Base-by-base conservation (phyloP, 441 rosid genomes). In the Populus hybrid region DNA sequence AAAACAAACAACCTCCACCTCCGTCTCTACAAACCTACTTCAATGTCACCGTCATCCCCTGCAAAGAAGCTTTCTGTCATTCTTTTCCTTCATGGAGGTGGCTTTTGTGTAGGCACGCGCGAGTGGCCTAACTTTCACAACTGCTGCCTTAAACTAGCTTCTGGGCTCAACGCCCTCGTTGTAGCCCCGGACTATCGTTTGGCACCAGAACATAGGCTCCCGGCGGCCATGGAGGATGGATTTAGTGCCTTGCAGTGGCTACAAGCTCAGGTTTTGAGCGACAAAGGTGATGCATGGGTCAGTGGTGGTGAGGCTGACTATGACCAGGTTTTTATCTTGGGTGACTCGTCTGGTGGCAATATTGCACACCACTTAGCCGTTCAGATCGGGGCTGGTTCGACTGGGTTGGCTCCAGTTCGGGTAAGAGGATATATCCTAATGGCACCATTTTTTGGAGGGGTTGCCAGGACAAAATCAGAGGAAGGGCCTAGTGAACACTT, bases 391-490 rank as follows among this genome's bases (percentile, higher is more conserved):
- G 72, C 71, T 8, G 84, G 87, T 78, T 87, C 89, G 12, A 28
- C 24, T 0, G 79, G 82, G 36, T 50, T 88, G 80, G 82, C 53
- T 10, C 94, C 96, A 69, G 88, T 94, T 67, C 85, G 84, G 72
- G 88, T 94, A 73, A 88, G 92, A 28, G 98, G 98, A 69, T 94
- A 91, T 59, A 85, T 92, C 61, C 83, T 94, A 9, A 35, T 89
- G 82, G 97, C 87, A 6, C 98, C 98, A 10, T 94, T 94, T 88
- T 94, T 93, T 77, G 94, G 97, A 35, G 98, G 98, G 20, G 84
- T 84, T 76, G 88, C 59, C 16, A 84, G 96, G 88, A 92, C 98
- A 10, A 72, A 84, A 70, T 93, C 98, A 12, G 97, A 93, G 82
- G 87, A 75, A 75, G 97, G 97, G 3, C 95, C 97, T 0, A 74